Evolutionary conservation across 352 stramenopile species (phyloP).

Genomic region (Phytophthora citricola): DNA sequence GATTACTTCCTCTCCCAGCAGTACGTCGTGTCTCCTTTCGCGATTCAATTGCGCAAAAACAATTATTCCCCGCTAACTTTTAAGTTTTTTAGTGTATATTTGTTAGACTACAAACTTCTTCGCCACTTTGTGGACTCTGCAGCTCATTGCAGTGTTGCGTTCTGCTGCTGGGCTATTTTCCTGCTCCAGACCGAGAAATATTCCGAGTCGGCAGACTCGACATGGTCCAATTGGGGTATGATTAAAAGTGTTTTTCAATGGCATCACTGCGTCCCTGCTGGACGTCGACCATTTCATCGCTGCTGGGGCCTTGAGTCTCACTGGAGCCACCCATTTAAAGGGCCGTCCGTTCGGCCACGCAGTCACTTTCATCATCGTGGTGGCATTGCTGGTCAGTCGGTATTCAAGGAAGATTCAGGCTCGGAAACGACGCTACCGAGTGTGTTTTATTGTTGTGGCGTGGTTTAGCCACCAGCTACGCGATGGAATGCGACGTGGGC

Average conservation of each 20-base stretch:
- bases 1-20: conserved; percentile 69
- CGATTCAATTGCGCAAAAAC: neutral
- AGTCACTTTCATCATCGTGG: conserved; percentile 68
- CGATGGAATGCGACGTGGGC: conserved; percentile 61
- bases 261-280: conserved; percentile 50
- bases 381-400: conserved; percentile 47
- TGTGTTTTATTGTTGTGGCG: conserved; percentile 64
- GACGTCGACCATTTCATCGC: conserved; percentile 83
- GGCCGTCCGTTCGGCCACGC: conserved; percentile 71
- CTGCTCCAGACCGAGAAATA: conserved; percentile 45
- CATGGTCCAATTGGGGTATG: conserved; percentile 21
- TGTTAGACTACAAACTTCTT: conserved; percentile 47
- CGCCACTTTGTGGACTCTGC: conserved; percentile 71
- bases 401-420: conserved; percentile 34
- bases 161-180: conserved; percentile 70
- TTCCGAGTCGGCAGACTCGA: conserved; percentile 9
- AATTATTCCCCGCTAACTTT: conserved; percentile 1
- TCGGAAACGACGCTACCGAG: conserved; percentile 34
- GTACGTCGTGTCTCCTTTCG: conserved; percentile 33
- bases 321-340: conserved; percentile 62
- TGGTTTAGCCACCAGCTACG: conserved; percentile 76
- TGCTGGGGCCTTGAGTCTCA: conserved; percentile 58
- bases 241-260: conserved; percentile 54
- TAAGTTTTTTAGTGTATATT: conserved; percentile 26
- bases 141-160: conserved; percentile 60